Conservation (phyloP, 2,329 filamentous ascomycete genomes). For the Blumeria hordei region DNA sequence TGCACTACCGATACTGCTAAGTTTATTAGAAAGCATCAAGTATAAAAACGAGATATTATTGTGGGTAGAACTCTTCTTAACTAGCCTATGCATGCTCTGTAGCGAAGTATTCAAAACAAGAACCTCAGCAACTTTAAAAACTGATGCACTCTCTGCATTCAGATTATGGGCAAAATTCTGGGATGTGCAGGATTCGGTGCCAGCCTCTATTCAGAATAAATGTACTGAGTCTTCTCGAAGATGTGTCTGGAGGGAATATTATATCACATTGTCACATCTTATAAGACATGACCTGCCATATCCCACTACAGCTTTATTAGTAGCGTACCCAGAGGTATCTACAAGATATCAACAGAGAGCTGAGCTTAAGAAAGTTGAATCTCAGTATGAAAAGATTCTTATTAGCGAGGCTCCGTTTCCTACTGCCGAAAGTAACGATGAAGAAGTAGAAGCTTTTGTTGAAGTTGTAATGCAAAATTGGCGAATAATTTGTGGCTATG, state of each 20-base stretch:
- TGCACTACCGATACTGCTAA: conserved; percentile 36
- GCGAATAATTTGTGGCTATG: conserved; percentile 53
- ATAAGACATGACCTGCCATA: conserved; percentile 42
- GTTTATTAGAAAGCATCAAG: conserved; percentile 24
- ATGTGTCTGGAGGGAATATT: conserved; percentile 68
- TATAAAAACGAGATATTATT: conserved; percentile 42
- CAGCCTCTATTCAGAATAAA: conserved; percentile 31
- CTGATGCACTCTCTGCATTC: conserved; percentile 30
- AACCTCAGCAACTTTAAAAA: conserved; percentile 25
- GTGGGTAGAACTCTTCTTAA: conserved; percentile 59
- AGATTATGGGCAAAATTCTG: conserved; percentile 50
- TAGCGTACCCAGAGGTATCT: conserved; percentile 23
- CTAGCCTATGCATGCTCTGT: conserved; percentile 47
- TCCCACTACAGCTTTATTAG: conserved; percentile 20
- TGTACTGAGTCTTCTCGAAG: conserved; percentile 35
- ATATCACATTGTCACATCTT: conserved; percentile 52
- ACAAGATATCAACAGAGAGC: conserved; percentile 39
- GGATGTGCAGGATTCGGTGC: conserved; percentile 21
- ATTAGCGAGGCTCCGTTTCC: conserved; percentile 65
- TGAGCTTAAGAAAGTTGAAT: conserved; percentile 60
- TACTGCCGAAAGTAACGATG: conserved; percentile 52
- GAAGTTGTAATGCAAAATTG: conserved; percentile 65
- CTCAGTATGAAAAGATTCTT: conserved; percentile 55
- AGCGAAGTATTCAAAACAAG: conserved; percentile 31
- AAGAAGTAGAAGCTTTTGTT: conserved; percentile 63